Evolutionary conservation across 331 rosid genomes (phyloP).

Genomic region (Acacia concinna): DNA sequence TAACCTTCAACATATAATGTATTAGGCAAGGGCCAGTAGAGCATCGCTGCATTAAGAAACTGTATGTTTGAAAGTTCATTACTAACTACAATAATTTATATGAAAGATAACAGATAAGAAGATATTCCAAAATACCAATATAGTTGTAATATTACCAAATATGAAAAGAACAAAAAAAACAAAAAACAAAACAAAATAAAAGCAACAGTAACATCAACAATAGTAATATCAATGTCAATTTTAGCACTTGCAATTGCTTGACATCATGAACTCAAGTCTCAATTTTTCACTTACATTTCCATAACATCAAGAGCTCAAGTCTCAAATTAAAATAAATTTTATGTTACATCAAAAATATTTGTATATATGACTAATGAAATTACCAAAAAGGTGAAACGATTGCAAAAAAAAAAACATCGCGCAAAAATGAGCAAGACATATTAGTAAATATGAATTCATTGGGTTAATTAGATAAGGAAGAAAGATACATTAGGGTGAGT

Average conservation of each 20-base stretch:
- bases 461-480: slow-evolving; percentile 2
- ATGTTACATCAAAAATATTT: neutral
- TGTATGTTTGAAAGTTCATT: slow-evolving; percentile 35
- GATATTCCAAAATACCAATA: neutral
- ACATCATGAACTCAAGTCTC: neutral
- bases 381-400: neutral
- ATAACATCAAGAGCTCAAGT: neutral
- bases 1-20: slow-evolving; percentile 82
- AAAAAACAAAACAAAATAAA: no score
- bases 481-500: slow-evolving; percentile 75
- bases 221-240: neutral
- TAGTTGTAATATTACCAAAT: neutral
- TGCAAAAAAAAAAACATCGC: neutral
- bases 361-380: neutral
- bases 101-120: neutral
- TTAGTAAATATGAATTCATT: neutral
- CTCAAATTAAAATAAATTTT: neutral
- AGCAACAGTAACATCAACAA: neutral
- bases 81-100: neutral
- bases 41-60: slow-evolving; percentile 96
- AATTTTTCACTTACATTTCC: neutral
- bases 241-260: neutral
- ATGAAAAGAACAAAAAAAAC: neutral
- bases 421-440: neutral
- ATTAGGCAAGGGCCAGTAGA: slow-evolving; percentile 87